These are phyloP conservation scores for Yamadazyma diospyri DNA, from an alignment of 1,139 yeast species.

Conservation along the genomic window DNA sequence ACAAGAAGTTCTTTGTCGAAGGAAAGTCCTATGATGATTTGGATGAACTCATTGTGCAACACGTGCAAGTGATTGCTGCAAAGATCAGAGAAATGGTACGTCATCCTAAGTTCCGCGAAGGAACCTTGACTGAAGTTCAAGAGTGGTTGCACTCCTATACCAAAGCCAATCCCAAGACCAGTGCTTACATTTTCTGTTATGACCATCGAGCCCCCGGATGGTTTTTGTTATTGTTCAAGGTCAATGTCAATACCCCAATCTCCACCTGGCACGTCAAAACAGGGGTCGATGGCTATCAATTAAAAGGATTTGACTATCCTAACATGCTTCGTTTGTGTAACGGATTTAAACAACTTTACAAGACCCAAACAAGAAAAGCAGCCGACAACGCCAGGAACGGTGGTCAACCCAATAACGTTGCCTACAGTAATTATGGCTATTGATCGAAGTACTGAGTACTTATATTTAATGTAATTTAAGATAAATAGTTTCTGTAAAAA, in stretches of 20 bases:
- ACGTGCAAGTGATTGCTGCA: slow-evolving; percentile 79
- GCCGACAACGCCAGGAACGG: slow-evolving; percentile 18
- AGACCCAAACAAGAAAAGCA: slow-evolving; percentile 30
- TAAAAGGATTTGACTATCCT: slow-evolving; percentile 78
- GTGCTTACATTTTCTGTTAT: slow-evolving; percentile 87
- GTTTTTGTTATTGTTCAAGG: slow-evolving; percentile 80
- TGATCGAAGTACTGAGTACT: slow-evolving; percentile 9
- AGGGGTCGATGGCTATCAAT: slow-evolving; percentile 78
- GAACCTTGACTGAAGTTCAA: slow-evolving; percentile 74
- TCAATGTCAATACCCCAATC: slow-evolving; percentile 65
- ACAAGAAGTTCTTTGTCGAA: slow-evolving; percentile 67
- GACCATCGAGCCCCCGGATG: slow-evolving; percentile 93
- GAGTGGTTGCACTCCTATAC: slow-evolving; percentile 89
- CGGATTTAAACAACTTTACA: slow-evolving; percentile 75
- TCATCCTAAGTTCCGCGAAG: slow-evolving; percentile 85
- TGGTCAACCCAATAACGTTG: slow-evolving; percentile 9
- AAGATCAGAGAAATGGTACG: slow-evolving; percentile 81
- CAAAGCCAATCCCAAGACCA: slow-evolving; percentile 84
- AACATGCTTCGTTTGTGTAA: slow-evolving; percentile 85
- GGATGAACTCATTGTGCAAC: slow-evolving; percentile 89
- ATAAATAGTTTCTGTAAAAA: slow-evolving; percentile 9
- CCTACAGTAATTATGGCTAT: slow-evolving; percentile 30
- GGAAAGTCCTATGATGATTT: slow-evolving; percentile 72
- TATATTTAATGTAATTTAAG: slow-evolving; percentile 2
- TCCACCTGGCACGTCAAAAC: slow-evolving; percentile 89